Base-by-base conservation (phyloP, 805 yeast species). In the Wickerhamiella qilinensis region DNA sequence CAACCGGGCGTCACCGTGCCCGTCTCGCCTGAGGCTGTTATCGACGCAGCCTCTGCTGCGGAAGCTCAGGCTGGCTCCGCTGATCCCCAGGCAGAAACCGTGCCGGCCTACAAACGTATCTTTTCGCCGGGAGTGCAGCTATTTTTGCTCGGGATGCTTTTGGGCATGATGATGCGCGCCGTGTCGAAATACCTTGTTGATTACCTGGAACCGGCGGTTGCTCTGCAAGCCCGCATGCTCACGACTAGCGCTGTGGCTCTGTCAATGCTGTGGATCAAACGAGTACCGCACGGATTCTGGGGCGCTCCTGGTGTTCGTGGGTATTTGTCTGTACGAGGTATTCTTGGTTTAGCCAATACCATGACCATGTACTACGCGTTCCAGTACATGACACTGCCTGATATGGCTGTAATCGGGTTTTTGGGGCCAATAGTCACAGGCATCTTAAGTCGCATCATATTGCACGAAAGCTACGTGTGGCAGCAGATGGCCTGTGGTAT, bases 331-430 rank as follows among this genome's bases (percentile, higher is more conserved):
- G 35, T 69, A 3, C 63, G 95, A 43, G 94, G 94, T 0, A 36
- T 67, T 1, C 64, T 73, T 14, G 96, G 96, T 4, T 81, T 75
- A 47, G 54, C 78, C 41, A 93, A 94, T 3, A 93, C 84, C 4
- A 77, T 77, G 51, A 77, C 88, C 3, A 63, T 80, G 52, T 85
- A 82, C 55, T 81, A 65, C 53, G 73, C 93, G 1, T 60, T 85
- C 45, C 67, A 73, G 59, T 81, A 78, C 49, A 63, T 85, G 34
- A 70, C 82, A 36, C 67, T 85, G 4, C 75, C 86, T 9, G 95
- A 85, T 51, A 81, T 93, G 1, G 76, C 82, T 1, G 77, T 80
- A 14, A 76, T 85, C 37, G 73, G 88, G 2, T 85, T 85, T 47
- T 56, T 85, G 49, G 64, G 75, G 0, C 96, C 96, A 0, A 67